Base-by-base conservation (phyloP, 345 rosid species). In the Turritis glabra region DNA sequence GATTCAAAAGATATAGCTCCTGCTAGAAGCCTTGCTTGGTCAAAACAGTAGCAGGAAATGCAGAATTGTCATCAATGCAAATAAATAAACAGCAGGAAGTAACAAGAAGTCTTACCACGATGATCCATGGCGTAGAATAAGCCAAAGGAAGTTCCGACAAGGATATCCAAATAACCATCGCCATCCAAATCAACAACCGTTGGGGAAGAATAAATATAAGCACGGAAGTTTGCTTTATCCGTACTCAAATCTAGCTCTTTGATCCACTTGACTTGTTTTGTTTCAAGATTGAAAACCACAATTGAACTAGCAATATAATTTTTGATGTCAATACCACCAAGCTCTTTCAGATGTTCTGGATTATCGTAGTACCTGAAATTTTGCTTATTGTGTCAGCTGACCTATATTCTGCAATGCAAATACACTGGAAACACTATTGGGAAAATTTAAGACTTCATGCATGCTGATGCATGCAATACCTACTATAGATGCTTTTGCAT, bases 101-200 rank as follows among this genome's bases (percentile, higher is more conserved):
- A 69, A 38, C 29, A 77, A 29, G 51, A 54, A 35, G 73, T 19
- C 74, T 82, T 86, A 96, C 99, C 99, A 72, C 76, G 93, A 78
- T 96, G 99, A 87, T 96, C 99, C 80, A 96, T 71, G 73, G 89
- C 95, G 81, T 96, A 96, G 79, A 96, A 92, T 80, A 92, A 80
- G 75, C 99, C 99, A 82, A 81, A 92, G 29, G 98, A 96, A 69
- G 97, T 96, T 72, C 99, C 99, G 22, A 92, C 93, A 76, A 92
- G 95, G 69, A 96, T 90, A 81, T 96, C 99, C 90, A 96, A 78
- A 75, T 92, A 84, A 48, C 99, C 99, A 86, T 96, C 98, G 25
- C 98, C 98, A 82, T 96, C 97, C 91, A 96, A 89, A 85, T 96
- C 99, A 87, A 85, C 90, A 66, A 90, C 97, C 22, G 93, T 88